Evolutionary conservation across 306 rosid genomes (phyloP).

Genomic region (Luffa aegyptiaca): DNA sequence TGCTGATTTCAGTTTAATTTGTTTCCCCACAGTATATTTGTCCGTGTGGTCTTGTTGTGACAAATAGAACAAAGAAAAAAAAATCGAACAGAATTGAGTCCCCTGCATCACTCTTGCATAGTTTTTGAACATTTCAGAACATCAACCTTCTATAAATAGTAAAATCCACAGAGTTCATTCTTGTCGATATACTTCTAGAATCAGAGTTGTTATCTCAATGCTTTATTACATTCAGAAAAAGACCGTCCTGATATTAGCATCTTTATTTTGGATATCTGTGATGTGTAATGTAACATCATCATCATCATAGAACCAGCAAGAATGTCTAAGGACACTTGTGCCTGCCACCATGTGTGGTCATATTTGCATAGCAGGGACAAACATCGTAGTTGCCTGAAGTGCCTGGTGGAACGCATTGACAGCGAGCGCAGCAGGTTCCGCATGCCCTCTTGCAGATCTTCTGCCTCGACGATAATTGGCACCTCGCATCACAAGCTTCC

Average conservation of each 20-base stretch:
- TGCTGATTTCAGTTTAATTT: conserved; percentile 1
- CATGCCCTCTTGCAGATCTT: conserved; percentile 49
- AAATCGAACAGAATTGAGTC: background rate
- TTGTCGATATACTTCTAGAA: background rate
- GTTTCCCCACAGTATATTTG: background rate
- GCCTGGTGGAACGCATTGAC: conserved; percentile 70
- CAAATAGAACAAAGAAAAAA: conserved; percentile 9
- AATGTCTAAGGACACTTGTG: conserved; percentile 62
- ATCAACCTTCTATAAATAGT: background rate
- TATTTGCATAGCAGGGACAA: conserved; percentile 57
- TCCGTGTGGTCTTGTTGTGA: conserved; percentile 8
- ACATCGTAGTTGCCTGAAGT: conserved; percentile 47
- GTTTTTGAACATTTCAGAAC: conserved; percentile 4
- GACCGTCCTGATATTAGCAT: background rate
- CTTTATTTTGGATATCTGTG: background rate
- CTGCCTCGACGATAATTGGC: conserved; percentile 42
- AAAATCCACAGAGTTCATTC: background rate
- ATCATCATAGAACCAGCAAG: background rate
- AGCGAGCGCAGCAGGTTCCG: conserved; percentile 52
- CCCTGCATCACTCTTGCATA: background rate
- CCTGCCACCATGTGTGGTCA: conserved; percentile 54
- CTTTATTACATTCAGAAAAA: background rate
- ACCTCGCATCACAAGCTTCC: conserved; percentile 37
- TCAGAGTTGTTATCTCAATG: background rate
- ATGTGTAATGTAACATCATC: background rate